Evolutionary conservation across 345 rosid genomes (phyloP), one percentile per base, ranked within the genome.

Genomic region (Eucalyptus urophylla): DNA sequence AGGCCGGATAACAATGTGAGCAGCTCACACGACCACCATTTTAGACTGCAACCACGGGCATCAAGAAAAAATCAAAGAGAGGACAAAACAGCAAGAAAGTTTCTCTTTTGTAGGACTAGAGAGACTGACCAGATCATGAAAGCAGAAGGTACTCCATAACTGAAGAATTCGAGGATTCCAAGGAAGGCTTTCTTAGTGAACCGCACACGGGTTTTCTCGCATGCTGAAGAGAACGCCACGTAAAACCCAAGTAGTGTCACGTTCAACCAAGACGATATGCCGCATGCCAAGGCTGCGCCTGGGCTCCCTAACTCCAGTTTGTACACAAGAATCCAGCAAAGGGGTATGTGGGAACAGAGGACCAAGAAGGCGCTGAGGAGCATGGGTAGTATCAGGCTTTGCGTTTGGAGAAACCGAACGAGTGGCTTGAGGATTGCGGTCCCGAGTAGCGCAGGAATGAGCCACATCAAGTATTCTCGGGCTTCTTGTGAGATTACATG

Each of bases 11-110:
- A 90, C 89, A 96, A 85, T 50, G 88, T 80, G 58, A 95, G 91
- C 60, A 96, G 67, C 93, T 96, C 97, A 90, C 93, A 91, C 17
- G 95, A 92, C 93, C 97, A 96, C 98, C 98, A 95, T 90, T 95
- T 95, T 14, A 95, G 93, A 92, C 98, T 96, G 91, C 21, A 9
- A 86, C 80, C 87, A 3, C 25, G 27, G 43, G 15, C 10, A 85
- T 51, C 29, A 62, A 88, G 67, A 56, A 33, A 45, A 43, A n/a
- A 54, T 3, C 12, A 16, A 83, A 89, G 31, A 15, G 72, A 44
- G 44, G 12, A 45, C 62, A 8, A 87, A 6, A 87, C 51, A 47
- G n/a, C 24, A 37, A 49, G 54, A 87, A 14, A 27, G 31, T n/a
- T 87, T 14, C 19, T 60, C 29, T 40, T 17, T 54, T 25, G 22